Evolutionary conservation across 1,139 yeast species (phyloP).

Genomic region (Candida tropicalis): DNA sequence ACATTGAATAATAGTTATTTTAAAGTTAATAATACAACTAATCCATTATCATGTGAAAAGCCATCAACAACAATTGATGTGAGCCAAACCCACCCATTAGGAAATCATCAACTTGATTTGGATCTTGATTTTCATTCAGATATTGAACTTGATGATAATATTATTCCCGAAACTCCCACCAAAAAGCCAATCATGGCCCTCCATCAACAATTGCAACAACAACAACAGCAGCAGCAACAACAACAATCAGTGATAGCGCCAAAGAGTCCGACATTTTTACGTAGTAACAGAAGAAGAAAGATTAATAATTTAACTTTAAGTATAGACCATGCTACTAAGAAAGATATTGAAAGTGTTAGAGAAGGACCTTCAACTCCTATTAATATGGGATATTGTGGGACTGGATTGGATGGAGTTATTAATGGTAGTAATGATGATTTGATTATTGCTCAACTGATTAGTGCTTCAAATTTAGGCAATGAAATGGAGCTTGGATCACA

Average conservation of each 20-base stretch:
- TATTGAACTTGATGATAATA: conserved; percentile 19
- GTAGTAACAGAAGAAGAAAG: neutral
- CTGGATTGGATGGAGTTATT: conserved; percentile 1
- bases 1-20: conserved; percentile 30
- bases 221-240: neutral
- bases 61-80: neutral
- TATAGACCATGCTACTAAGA: conserved; percentile 4
- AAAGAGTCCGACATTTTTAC: conserved; percentile 1
- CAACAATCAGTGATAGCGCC: neutral
- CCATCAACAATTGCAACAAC: neutral
- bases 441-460: conserved; percentile 7
- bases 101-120: conserved; percentile 19
- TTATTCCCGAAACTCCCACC: conserved; percentile 48
- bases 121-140: conserved; percentile 24
- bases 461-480: conserved; percentile 8
- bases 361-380: conserved; percentile 37
- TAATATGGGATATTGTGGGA: conserved; percentile 14
- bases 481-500: conserved; percentile 9
- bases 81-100: neutral
- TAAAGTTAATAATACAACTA: conserved; percentile 22
- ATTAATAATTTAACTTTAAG: conserved; percentile 1
- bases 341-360: neutral
- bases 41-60: neutral
- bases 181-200: conserved; percentile 19
- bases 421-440: neutral